These are phyloP conservation scores for Lentinula detonsa DNA, from an alignment of 768 basidiomycete species.

Conservation along the genomic window DNA sequence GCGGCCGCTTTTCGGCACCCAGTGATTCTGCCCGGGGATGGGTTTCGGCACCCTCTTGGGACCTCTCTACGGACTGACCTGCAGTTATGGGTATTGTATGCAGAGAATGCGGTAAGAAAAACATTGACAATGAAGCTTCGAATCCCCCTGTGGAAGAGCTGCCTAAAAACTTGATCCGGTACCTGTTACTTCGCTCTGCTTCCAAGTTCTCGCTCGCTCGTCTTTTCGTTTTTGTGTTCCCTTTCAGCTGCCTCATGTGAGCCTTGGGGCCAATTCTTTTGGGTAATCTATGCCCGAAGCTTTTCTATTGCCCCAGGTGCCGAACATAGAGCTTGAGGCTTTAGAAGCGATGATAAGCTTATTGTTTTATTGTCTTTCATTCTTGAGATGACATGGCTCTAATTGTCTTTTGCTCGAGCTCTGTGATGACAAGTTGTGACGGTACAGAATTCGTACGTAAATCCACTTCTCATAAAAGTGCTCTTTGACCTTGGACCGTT, in stretches of 20 bases:
- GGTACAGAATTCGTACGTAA: not conserved
- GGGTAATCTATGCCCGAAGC: not conserved
- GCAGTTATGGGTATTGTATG: too few species aligned
- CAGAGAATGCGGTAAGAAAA: too few species aligned
- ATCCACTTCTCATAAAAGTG: not conserved
- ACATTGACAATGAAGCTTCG: too few species aligned
- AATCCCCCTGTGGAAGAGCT: too few species aligned
- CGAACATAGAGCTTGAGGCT: not conserved
- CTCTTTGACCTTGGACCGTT: not conserved
- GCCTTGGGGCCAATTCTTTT: not conserved
- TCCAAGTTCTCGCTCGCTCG: too few species aligned
- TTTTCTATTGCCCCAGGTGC: not conserved
- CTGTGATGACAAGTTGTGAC: not conserved
- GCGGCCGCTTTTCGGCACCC: too few species aligned
- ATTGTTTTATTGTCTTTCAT: not conserved
- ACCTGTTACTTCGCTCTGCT: too few species aligned
- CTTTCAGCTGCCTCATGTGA: not conserved
- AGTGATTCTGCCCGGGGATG: too few species aligned
- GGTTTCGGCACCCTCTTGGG: too few species aligned
- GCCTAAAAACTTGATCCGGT: too few species aligned
- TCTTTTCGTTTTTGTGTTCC: not conserved
- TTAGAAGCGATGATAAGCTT: not conserved
- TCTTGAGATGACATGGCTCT: not conserved
- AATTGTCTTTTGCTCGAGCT: not conserved
- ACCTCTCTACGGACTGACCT: too few species aligned